These are phyloP conservation scores for Terfezia boudieri DNA, from an alignment of 495 filamentous ascomycete species.

Conservation along the genomic window DNA sequence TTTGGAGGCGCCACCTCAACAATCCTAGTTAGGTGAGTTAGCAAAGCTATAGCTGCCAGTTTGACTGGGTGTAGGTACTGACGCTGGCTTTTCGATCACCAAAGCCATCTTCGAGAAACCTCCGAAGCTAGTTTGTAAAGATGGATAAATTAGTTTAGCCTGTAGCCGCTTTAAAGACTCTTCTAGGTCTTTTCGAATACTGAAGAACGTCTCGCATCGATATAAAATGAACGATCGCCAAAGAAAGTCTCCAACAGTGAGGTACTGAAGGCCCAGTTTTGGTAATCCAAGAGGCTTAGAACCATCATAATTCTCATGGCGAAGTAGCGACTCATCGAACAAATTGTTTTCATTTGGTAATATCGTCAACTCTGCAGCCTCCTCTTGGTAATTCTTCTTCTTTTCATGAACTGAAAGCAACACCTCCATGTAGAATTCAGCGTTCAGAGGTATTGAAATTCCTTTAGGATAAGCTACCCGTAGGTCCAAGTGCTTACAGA, in stretches of 20 bases:
- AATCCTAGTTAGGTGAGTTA: conserved; percentile 25
- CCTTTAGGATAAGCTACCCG: conserved; percentile 58
- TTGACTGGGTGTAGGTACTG: conserved; percentile 5
- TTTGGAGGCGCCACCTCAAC: conserved; percentile 64
- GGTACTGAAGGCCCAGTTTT: conserved; percentile 86
- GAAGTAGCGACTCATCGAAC: conserved; percentile 64
- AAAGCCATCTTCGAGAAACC: conserved; percentile 87
- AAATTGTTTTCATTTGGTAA: conserved; percentile 65
- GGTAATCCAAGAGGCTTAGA: conserved; percentile 76
- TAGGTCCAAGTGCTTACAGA: conserved; percentile 52
- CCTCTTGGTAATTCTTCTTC: conserved; percentile 64
- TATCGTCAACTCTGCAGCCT: conserved; percentile 41
- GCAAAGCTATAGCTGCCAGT: not conserved
- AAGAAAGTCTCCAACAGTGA: conserved; percentile 85
- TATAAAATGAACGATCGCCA: conserved; percentile 82
- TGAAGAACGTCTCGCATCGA: conserved; percentile 81
- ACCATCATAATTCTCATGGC: conserved; percentile 77
- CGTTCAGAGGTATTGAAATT: conserved; percentile 35
- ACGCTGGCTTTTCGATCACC: conserved; percentile 60
- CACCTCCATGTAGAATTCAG: conserved; percentile 50
- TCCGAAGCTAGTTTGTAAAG: conserved; percentile 42
- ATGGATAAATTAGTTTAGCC: conserved; percentile 39
- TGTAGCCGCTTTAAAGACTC: conserved; percentile 54
- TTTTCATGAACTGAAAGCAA: conserved; percentile 59
- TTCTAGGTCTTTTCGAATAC: conserved; percentile 78